Base-by-base conservation (phyloP, 1,284 basidiomycete species). In the Athelia psychrophila region DNA sequence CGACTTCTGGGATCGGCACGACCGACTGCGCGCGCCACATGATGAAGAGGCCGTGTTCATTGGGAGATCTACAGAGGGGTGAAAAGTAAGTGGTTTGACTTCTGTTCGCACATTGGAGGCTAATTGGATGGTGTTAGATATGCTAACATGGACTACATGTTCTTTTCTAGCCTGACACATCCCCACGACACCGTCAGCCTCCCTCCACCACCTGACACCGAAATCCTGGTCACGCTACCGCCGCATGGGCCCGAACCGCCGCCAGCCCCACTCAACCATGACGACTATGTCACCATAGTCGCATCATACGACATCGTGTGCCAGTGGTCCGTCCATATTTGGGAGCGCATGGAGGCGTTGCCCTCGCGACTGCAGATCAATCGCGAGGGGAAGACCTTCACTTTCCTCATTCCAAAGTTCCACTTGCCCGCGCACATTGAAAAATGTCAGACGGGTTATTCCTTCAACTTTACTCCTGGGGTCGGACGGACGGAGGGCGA, bases 291-390 rank as follows among this genome's bases (percentile, higher is more conserved):
- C 8, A 42, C 10, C 8, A 42, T 42, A 19, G 45, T 54, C 12
- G 22, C 50, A 12, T 54, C 52, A 5, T 55, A 55, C 30, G 54
- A 54, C 54, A 55, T 55, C 30, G 52, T 47, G 9, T 55, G 54
- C 25, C 54, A 55, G 30, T 55, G 53, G 48, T 51, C 33, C 18
- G 35, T 27, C 15, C 49, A 55, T 24, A 22, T 55, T 2, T 16
- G 24, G n/a, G 18, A 27, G 20, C 54, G 54, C 13, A 35, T 46
- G 3, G 27, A 8, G 18, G 22, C 12, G 18, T 35, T 49, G 6
- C 52, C 52, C 19, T 10, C 30, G 19, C 24, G 27, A 16, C 19
- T 50, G 19, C 40, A 10, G 18, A 10, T 22, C 38, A 20, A 54
- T 22, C 23, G 25, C 36, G 23, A n/a, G 16, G 25, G 18, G 24